Evolutionary conservation across 306 rosid species (phyloP), one percentile per base, ranked within the genome.

Genomic region (Cucurbita argyrosperma): DNA sequence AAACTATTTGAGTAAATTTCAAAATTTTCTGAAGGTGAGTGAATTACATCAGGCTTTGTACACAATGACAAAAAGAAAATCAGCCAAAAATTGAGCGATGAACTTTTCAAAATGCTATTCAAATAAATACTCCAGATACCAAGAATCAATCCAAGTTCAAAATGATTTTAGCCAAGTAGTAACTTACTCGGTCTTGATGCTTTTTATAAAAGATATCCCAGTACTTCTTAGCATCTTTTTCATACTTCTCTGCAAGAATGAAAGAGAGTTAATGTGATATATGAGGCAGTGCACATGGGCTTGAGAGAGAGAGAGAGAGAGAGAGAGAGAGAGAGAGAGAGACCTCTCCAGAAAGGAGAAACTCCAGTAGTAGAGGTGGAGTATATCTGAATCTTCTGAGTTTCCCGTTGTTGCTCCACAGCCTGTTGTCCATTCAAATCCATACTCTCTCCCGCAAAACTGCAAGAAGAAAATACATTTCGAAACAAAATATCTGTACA

Each of bases 191-290:
- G 76, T 89, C 96, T 79, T 85, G 89, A 85, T 94, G 97, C 70
- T 80, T 89, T 80, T 85, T 91, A 82, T 94, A 94, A 83, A 94
- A 94, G 45, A 89, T 82, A 83, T 94, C 99, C 99, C 99, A 94
- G 74, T 94, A 83, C 83, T 84, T 89, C 77, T 84, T 94, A 51
- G 97, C 99, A 66, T 91, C 97, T 81, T 82, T 86, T 82, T 89
- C 97, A 76, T 89, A 94, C 81, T 94, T 94, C 9, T 89, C 96
- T 38, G 67, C 5, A n/a, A 13, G 7, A 21, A 14, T 54, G 63
- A 3, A 65, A 42, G 23, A 59, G 37, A 19, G 64, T 47, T 51
- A 49, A 70, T 11, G n/a, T 8, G 14, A 70, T 26, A 35, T 35
- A 35, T 15, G 21, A 13, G 21, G 9, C 43, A 61, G 13, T 13